Base-by-base conservation (phyloP, 139 green algal species). In the Coccomyxa sp. region DNA sequence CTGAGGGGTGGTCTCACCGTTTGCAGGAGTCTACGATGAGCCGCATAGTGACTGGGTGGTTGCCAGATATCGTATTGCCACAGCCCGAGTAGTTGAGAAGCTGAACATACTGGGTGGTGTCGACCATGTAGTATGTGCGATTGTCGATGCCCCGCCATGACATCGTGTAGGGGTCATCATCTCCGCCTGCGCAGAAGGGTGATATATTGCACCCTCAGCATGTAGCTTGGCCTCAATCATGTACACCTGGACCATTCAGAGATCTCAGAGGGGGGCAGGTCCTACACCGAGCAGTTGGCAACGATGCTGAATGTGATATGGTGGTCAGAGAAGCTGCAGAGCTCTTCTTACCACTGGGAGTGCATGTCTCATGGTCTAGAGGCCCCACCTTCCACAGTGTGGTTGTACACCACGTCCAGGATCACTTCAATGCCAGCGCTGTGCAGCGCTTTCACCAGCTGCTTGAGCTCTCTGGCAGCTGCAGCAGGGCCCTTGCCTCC, bases 341-440 rank as follows among this genome's bases (percentile, higher is more conserved):
- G n/a, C n/a, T n/a, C n/a, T n/a, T n/a, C n/a, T n/a, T n/a, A n/a
- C n/a, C n/a, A n/a, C n/a, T n/a, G n/a, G n/a, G n/a, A n/a, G n/a
- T n/a, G 27, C 40, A 78, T 55, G 73, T 39, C 41, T 31, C 5
- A 55, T 10, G 6, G 1, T 39, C 14, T 55, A 34, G 70, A 75
- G 24, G 31, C 7, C 58, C 83, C 90, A 79, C 86, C 90, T 84
- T 98, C 94, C 0, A 80, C 90, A 0, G 94, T 98, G 90, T 98
- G 94, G 84, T 98, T 98, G 91, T 97, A 98, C 70, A 97, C 94
- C 33, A 98, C 94, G 73, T 98, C 94, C 68, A 98, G 77, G 54
- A 98, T 91, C 31, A 98, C 94, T 79, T 97, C 88, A 76, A 98
- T 95, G 58, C 92, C 92, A 6, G 81, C 81, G 0, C 55, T 81